Base-by-base conservation (phyloP, 495 filamentous ascomycete genomes). In the Neurospora discreta region DNA sequence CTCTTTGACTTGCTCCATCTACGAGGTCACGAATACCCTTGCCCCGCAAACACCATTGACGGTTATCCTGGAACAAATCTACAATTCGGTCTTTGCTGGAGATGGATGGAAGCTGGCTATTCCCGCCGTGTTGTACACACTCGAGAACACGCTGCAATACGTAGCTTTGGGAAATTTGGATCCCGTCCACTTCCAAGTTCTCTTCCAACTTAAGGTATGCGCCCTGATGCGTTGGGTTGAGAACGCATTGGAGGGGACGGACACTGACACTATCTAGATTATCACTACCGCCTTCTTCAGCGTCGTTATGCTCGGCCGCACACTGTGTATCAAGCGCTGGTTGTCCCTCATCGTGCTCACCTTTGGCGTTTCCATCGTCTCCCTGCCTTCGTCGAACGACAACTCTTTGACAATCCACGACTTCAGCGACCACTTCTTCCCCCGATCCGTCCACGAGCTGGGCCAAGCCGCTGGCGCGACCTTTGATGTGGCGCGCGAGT, bases 101-200 rank as follows among this genome's bases (percentile, higher is more conserved):
- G 95, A 99, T 75, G 92, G 93, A 76, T 99, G 95, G 95, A 98
- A 98, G 80, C 78, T 99, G 74, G 93, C 93, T 6, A 91, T 98
- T 43, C 95, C 95, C 0, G 95, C 94, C 9, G 86, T 88, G 52
- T 85, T 98, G 3, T 98, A 97, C 77, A 97, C 95, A 0, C 74
- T 97, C 36, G 92, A 97, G 76, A 98, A 97, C 78, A 91, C 90
- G 5, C 82, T 99, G 23, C 93, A 98, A 81, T 99, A 97, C 80
- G 87, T 97, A 68, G 95, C 93, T 3, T 87, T 98, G 26, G 92
- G 92, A 72, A 98, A 99, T 77, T 82, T 98, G 72, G 93, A 94
- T 70, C 90, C 95, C 2, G 93, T 95, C 9, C 91, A 93, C 46
- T 98, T 97, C 80, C 94, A 98, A 80, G 89, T 96, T 68, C 90